Evolutionary conservation across 2,329 filamentous ascomycete species (phyloP).

Genomic region (Monosporascus sp.): DNA sequence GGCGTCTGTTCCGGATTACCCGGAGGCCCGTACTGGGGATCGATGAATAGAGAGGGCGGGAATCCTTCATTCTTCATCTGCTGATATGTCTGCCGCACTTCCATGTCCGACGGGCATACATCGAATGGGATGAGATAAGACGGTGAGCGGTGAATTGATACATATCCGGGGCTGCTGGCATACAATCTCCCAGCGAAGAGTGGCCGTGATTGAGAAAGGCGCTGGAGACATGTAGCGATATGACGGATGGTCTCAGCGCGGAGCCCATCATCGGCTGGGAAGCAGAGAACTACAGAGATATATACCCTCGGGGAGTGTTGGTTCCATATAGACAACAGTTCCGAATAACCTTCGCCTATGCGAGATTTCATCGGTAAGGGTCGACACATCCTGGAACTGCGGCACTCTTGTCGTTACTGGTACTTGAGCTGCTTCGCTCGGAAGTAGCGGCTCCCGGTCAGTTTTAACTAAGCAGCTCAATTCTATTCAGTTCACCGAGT

Average conservation of each 20-base stretch:
- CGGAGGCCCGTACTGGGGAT: slow-evolving; percentile 16
- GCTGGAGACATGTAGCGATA: slow-evolving; percentile 19
- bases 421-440: not conserved
- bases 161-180: slow-evolving; percentile 15
- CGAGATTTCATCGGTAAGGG: slow-evolving; percentile 17
- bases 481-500: not conserved
- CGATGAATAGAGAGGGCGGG: slow-evolving; percentile 21
- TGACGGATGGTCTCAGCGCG: slow-evolving; percentile 16
- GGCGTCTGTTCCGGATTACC: slow-evolving; percentile 13
- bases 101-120: slow-evolving; percentile 8
- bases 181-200: slow-evolving; percentile 25
- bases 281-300: slow-evolving; percentile 28
- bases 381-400: slow-evolving; percentile 5
- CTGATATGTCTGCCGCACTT: slow-evolving; percentile 16
- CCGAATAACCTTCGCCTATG: slow-evolving; percentile 15
- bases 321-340: slow-evolving; percentile 27
- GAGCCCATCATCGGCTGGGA: slow-evolving; percentile 21
- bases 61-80: slow-evolving; percentile 20
- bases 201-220: slow-evolving; percentile 22
- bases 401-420: too few relatives aligned
- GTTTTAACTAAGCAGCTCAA: too few relatives aligned
- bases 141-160: slow-evolving; percentile 18
- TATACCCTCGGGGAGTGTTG: slow-evolving; percentile 27
- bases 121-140: slow-evolving; percentile 23
- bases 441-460: not conserved